Base-by-base conservation (phyloP, 169 alveolate species). In the Plasmodium fragile region DNA sequence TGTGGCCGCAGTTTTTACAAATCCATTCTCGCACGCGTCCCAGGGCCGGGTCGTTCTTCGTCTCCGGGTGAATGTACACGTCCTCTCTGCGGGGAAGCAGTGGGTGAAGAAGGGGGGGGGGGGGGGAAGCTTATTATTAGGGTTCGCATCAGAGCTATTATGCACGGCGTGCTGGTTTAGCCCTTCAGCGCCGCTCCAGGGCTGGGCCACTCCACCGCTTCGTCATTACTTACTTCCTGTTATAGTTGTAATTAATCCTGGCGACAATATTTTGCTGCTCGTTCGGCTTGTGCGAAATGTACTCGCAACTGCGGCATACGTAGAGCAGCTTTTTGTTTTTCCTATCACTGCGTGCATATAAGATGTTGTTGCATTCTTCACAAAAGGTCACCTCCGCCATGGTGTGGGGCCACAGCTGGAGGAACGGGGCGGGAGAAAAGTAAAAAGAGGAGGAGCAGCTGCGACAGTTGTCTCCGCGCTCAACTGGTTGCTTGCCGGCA, bases 11-110 rank as follows among this genome's bases (percentile, higher is more conserved):
- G 72, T 95, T 92, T 41, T 95, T 95, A 83, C 99, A 98, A 36
- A 81, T 92, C 99, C 99, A 97, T 73, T 97, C 98, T 16, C 95
- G 94, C 53, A 98, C 97, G 16, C 99, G 96, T 11, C 99, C 99
- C 39, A 98, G 95, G 3, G 99, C 97, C 13, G 99, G 99, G 85
- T 98, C 99, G 83, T 97, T 97, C 69, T 95, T 93, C 39, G 98
- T 92, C 53, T 95, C 98, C 11, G 97, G 97, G 59, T 97, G 96
- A 25, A 98, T 96, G 53, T 96, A 91, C 39, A 97, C 95, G 84
- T 97, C 98, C 75, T 97, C 99, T 73, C 98, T 97, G 91, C n/a
- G 39, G 52, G 4, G 11, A 30, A n/a, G 18, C 30, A 5, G 18
- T 41, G 22, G 49, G 49, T 34, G 41, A 34, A 34, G 41, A 10